Conservation (phyloP, 495 filamentous ascomycete species). For the Hyaloscypha hepaticicola region DNA sequence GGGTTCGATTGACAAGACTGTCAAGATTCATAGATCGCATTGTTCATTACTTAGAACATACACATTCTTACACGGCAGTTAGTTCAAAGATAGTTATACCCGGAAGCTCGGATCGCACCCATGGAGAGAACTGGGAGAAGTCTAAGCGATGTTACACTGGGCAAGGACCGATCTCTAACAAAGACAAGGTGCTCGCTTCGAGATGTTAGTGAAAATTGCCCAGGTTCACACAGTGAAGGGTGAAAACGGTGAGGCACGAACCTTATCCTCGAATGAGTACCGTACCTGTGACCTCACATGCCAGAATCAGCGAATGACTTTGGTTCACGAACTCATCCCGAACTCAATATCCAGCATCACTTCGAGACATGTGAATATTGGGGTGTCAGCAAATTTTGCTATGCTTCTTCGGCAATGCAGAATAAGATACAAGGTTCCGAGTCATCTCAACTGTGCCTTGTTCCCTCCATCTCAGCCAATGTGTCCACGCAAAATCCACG, state of each 20-base stretch:
- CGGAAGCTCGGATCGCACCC: too few species aligned
- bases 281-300: too few species aligned
- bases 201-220: background rate
- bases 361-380: background rate
- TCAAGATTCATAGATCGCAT: too few species aligned
- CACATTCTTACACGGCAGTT: too few species aligned
- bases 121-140: background rate
- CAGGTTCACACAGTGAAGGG: background rate
- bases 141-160: background rate
- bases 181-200: background rate
- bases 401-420: slow-evolving; percentile 28
- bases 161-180: background rate
- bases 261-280: too few species aligned
- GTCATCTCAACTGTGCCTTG: slow-evolving; percentile 18
- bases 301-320: too few species aligned
- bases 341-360: background rate
- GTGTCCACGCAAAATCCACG: slow-evolving; percentile 30
- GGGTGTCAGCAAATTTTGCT: slow-evolving; percentile 29
- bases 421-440: slow-evolving; percentile 30
- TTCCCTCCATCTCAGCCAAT: slow-evolving; percentile 3
- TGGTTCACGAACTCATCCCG: too few species aligned
- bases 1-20: too few species aligned
- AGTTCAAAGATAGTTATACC: too few species aligned
- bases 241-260: background rate
- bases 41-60: too few species aligned